These are phyloP conservation scores for Annulohypoxylon nitens DNA, from an alignment of 495 filamentous ascomycete genomes.

Conservation along the genomic window DNA sequence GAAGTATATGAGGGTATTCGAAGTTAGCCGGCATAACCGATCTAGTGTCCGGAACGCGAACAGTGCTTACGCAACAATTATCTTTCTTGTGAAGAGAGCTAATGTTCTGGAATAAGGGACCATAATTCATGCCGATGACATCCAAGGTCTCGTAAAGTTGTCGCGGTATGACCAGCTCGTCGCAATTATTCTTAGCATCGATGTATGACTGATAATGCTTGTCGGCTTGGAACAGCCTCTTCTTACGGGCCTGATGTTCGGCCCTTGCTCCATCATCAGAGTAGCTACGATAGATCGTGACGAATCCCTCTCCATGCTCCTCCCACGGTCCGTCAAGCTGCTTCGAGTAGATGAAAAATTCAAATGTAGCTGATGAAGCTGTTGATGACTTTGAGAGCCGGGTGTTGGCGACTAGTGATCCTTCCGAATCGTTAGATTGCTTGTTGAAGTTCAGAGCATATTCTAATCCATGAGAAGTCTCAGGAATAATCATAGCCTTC, in stretches of 20 bases:
- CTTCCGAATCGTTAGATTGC: neutral
- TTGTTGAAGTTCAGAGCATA: slow-evolving; percentile 43
- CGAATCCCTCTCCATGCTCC: slow-evolving; percentile 45
- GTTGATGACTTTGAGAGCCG: neutral
- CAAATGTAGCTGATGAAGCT: slow-evolving; percentile 19
- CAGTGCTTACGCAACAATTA: slow-evolving; percentile 25
- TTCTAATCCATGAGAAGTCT: slow-evolving; percentile 37
- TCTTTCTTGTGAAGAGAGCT: slow-evolving; percentile 27
- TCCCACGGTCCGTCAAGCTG: slow-evolving; percentile 44
- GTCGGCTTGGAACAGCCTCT: neutral
- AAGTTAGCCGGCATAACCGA: slow-evolving; percentile 58
- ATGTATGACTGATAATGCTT: slow-evolving; percentile 11
- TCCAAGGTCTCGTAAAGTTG: slow-evolving; percentile 53
- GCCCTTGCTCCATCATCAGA: neutral
- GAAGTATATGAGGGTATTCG: slow-evolving; percentile 57
- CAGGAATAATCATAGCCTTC: slow-evolving; percentile 55
- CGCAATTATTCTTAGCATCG: slow-evolving; percentile 31
- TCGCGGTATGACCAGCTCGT: slow-evolving; percentile 35
- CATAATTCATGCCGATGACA: slow-evolving; percentile 59
- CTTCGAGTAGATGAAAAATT: slow-evolving; percentile 51
- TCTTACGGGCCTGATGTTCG: slow-evolving; percentile 1
- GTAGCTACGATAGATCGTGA: slow-evolving; percentile 43
- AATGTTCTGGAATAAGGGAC: slow-evolving; percentile 60
- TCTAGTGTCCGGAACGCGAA: slow-evolving; percentile 56
- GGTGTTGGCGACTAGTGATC: neutral